Evolutionary conservation across 108 stramenopile species (phyloP), one percentile per base, ranked within the genome.

Genomic region (Pseudonitzschia pungens): DNA sequence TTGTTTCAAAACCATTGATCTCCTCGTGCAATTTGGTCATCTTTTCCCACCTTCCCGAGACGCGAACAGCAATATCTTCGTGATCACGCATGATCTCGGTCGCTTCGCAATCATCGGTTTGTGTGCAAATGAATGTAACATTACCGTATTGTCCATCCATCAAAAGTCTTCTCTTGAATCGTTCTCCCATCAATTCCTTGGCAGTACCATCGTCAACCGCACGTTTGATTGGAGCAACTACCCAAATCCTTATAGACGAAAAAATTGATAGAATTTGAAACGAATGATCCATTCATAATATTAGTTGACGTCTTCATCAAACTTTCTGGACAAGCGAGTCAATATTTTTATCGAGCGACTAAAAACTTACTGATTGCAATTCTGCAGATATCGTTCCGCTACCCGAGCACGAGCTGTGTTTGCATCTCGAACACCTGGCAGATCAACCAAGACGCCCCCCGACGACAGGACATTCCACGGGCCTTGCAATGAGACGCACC

Each of bases 111-210:
- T 82, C 84, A 71, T 85, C 84, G 4, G 81, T 80, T 69, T 85
- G 81, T 28, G 84, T 85, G 42, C 81, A 82, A 50, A 85, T 77
- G 44, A 85, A 85, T 51, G 70, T 72, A 12, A 82, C 33, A 22
- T 82, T 79, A 0, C 81, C 78, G 60, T 85, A 85, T 11, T 76
- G 68, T 1, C 84, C 81, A 56, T 85, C 81, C 84, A 85, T 85
- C 28, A 85, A 44, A n/a, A 85, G 62, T 18, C 78, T 71, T n/a
- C 84, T 26, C 40, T 79, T 79, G 70, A 84, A 82, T 44, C 79
- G 78, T 50, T 81, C 84, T 15, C 81, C 84, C 41, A 85, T 45
- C 21, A 85, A 68, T 31, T 85, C 84, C 44, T 80, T 85, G 1
- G 84, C 84, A 4, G 81, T 79, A 0, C 57, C 57, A 27, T 58